A percentile compares a stretch with the other conserved stretches of the same genome.
Conservation (phyloP, 2,329 filamentous ascomycete genomes). For the Colletotrichum tamarilloi region DNA sequence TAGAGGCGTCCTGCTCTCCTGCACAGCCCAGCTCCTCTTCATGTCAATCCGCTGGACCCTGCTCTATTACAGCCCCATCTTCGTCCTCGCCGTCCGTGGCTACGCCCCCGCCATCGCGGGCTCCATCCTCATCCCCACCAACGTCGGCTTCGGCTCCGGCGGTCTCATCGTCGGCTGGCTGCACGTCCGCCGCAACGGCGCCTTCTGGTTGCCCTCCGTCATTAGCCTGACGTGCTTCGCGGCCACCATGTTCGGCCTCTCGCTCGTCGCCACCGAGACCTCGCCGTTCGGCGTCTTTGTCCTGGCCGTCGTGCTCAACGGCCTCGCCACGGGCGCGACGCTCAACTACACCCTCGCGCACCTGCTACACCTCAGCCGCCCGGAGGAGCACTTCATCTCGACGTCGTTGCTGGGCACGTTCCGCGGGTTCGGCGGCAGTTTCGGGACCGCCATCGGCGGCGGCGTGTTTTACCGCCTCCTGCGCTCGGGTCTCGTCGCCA, state of each 20-base stretch:
- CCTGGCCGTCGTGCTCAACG: slow-evolving; percentile 73
- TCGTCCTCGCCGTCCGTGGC: slow-evolving; percentile 79
- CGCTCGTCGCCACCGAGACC: slow-evolving; percentile 62
- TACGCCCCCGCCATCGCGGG: slow-evolving; percentile 78
- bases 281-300: slow-evolving; percentile 67
- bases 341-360: slow-evolving; percentile 88
- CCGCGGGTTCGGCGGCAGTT: slow-evolving; percentile 83
- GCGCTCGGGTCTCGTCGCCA: slow-evolving; percentile 61
- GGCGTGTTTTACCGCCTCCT: slow-evolving; percentile 78
- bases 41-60: slow-evolving; percentile 87
- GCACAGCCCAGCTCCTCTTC: slow-evolving; percentile 78
- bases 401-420: slow-evolving; percentile 83
- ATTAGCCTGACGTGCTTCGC: slow-evolving; percentile 72
- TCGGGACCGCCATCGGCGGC: slow-evolving; percentile 83
- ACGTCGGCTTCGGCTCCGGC: slow-evolving; percentile 80
- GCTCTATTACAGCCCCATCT: slow-evolving; percentile 84
- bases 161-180: slow-evolving; percentile 79
- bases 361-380: slow-evolving; percentile 76
- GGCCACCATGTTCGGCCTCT: slow-evolving; percentile 67
- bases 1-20: slow-evolving; percentile 77
- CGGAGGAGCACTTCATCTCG: slow-evolving; percentile 77
- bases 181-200: slow-evolving; percentile 78
- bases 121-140: slow-evolving; percentile 83
- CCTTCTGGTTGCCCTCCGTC: slow-evolving; percentile 76
- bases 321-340: slow-evolving; percentile 76